Evolutionary conservation across 1,284 basidiomycete species (phyloP), one percentile per base, ranked within the genome.

Genomic region (Rhizoctonia solani): DNA sequence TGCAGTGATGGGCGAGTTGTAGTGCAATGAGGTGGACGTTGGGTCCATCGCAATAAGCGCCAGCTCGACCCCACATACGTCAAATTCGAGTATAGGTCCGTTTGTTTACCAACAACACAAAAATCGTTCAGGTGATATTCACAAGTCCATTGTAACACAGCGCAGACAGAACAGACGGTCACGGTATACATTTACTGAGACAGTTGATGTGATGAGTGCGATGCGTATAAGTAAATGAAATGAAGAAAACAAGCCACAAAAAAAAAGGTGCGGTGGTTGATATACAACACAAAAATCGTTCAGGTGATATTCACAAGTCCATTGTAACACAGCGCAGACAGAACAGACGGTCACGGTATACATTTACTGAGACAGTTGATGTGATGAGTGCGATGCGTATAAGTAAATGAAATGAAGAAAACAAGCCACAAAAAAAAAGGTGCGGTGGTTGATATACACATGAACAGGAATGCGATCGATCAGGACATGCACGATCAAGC

Each of bases 171-270:
- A 6, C 21, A 47, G 41, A 50, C 44, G 42, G 59, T 63, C 47
- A 63, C 59, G 59, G 59, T 63, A 37, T 65, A 65, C 61, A 65
- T 63, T 65, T 65, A 65, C 50, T 39, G 61, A 65, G 61, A 65
- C 61, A 65, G 61, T 65, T 50, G 50, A 27, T 27, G 32, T 34
- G 61, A 65, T 65, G 61, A 39, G 41, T 44, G 41, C 41, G 47
- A 41, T 50, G 59, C 25, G 27, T 13, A 13, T 53, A 27, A 25
- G 29, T 3, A 30, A 29, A 23, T 39, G 9, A 42, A 23, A 42
- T 14, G 21, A 29, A 50, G 30, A 47, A 39, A 61, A 25, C 30
- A 27, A 63, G 21, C 52, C 39, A n/a, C n/a, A n/a, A n/a, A n/a
- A n/a, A 65, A 37, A 42, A 49, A 23, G 56, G 32, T 46, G 41